These are phyloP conservation scores for Platanthera guangdongensis DNA, from an alignment of 106 monocot genomes.

Conservation along the genomic window DNA sequence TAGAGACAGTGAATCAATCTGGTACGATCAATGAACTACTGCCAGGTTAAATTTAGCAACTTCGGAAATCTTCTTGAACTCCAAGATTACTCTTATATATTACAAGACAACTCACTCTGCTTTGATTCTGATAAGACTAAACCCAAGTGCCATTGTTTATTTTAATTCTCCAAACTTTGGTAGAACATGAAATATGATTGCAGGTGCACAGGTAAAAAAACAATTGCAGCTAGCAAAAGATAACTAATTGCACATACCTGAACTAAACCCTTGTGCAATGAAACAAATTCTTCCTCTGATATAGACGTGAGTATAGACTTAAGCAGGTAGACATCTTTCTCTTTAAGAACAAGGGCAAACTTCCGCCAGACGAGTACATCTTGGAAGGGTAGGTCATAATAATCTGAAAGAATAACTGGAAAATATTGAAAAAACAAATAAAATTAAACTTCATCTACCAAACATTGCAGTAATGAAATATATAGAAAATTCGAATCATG, in stretches of 20 bases:
- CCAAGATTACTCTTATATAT: too few species aligned
- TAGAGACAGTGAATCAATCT: too few species aligned
- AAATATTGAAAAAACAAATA: neutral
- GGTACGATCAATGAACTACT: too few species aligned
- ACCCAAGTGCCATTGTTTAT: neutral
- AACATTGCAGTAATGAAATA: slow-evolving; percentile 2
- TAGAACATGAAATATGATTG: neutral
- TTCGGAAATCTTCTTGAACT: too few species aligned
- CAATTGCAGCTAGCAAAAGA: neutral
- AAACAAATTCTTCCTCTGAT: slow-evolving; percentile 51
- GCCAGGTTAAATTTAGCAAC: too few species aligned
- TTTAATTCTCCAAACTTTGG: neutral
- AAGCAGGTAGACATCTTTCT: slow-evolving; percentile 82
- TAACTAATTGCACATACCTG: slow-evolving; percentile 38
- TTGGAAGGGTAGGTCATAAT: slow-evolving; percentile 91
- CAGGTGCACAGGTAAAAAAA: neutral
- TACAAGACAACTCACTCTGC: too few species aligned
- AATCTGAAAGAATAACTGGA: slow-evolving; percentile 89
- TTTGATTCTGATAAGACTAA: neutral
- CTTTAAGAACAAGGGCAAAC: slow-evolving; percentile 73
- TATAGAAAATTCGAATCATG: neutral
- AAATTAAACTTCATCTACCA: neutral
- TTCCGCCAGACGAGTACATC: slow-evolving; percentile 83
- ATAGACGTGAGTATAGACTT: slow-evolving; percentile 74
- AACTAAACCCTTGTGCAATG: slow-evolving; percentile 59